These are phyloP conservation scores for Neopestalotiopsis rosae DNA, from an alignment of 2,329 filamentous ascomycete genomes.

Conservation along the genomic window DNA sequence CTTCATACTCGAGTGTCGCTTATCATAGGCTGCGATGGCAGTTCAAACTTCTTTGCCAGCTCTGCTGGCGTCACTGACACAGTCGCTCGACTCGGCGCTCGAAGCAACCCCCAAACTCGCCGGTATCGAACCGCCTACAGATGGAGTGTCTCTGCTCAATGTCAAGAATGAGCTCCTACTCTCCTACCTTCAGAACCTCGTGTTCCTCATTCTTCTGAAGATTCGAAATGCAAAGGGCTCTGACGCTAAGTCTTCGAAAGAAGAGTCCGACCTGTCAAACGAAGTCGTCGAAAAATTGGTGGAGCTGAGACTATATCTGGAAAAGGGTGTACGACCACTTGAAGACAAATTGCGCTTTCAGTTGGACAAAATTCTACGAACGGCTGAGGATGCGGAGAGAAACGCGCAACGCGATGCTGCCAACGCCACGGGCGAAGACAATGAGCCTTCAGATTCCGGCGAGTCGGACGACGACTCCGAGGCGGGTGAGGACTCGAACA, in stretches of 20 bases:
- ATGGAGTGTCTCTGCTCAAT: slow-evolving; percentile 93
- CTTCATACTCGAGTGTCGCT: background rate
- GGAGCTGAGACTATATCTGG: slow-evolving; percentile 88
- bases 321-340: slow-evolving; percentile 87
- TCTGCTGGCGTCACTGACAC: slow-evolving; percentile 59
- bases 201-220: slow-evolving; percentile 84
- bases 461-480: slow-evolving; percentile 32
- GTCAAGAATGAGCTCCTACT: slow-evolving; percentile 97
- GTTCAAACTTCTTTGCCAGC: slow-evolving; percentile 54
- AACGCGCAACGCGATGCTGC: slow-evolving; percentile 42
- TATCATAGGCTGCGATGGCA: slow-evolving; percentile 42
- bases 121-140: slow-evolving; percentile 73
- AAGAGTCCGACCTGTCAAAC: slow-evolving; percentile 57
- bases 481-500: slow-evolving; percentile 31
- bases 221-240: slow-evolving; percentile 61
- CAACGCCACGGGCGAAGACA: slow-evolving; percentile 37
- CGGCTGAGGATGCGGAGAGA: slow-evolving; percentile 76
- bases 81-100: slow-evolving; percentile 66
- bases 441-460: slow-evolving; percentile 42
- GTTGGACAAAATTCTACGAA: slow-evolving; percentile 91
- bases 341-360: slow-evolving; percentile 94
- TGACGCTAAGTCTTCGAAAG: slow-evolving; percentile 27
- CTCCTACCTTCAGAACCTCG: slow-evolving; percentile 92
- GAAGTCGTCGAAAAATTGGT: slow-evolving; percentile 85
- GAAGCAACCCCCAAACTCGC: slow-evolving; percentile 68